These are phyloP conservation scores for Fusarium napiforme DNA, from an alignment of 2,329 filamentous ascomycete species.

Conservation along the genomic window DNA sequence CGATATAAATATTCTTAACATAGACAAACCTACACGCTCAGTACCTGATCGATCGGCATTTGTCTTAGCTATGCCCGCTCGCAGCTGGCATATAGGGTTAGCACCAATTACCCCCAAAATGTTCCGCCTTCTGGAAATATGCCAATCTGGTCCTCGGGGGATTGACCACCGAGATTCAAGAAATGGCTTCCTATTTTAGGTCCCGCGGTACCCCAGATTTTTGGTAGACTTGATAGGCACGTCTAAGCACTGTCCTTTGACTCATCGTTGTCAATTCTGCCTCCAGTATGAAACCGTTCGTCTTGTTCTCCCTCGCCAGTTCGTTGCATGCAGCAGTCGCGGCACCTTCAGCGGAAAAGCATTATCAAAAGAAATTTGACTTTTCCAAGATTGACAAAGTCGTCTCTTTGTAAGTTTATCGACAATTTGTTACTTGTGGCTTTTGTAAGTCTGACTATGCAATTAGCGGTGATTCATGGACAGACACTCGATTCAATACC, in stretches of 20 bases:
- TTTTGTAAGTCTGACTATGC: rapidly evolving
- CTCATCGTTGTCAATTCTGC: background rate
- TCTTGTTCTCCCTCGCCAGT: background rate
- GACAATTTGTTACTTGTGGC: rapidly evolving
- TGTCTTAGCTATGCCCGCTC: no score
- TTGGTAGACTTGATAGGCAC: no score
- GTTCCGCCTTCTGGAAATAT: background rate
- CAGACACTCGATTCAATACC: slow-evolving; percentile 9
- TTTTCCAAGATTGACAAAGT: background rate
- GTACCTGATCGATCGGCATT: background rate
- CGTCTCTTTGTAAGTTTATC: background rate
- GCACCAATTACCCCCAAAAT: background rate
- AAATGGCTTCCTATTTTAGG: background rate
- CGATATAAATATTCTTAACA: no score
- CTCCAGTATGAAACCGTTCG: background rate
- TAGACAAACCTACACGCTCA: background rate
- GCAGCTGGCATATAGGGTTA: background rate
- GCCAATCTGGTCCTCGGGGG: background rate
- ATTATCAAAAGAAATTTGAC: background rate
- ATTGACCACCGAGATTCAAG: background rate
- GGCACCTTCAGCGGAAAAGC: background rate
- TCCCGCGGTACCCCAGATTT: rapidly evolving
- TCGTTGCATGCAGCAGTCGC: rapidly evolving
- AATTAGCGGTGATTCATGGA: slow-evolving; percentile 19
- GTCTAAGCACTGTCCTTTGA: no score